These are phyloP conservation scores for Sporothrix euskadiensis DNA, from an alignment of 2,329 filamentous ascomycete genomes.

Conservation along the genomic window DNA sequence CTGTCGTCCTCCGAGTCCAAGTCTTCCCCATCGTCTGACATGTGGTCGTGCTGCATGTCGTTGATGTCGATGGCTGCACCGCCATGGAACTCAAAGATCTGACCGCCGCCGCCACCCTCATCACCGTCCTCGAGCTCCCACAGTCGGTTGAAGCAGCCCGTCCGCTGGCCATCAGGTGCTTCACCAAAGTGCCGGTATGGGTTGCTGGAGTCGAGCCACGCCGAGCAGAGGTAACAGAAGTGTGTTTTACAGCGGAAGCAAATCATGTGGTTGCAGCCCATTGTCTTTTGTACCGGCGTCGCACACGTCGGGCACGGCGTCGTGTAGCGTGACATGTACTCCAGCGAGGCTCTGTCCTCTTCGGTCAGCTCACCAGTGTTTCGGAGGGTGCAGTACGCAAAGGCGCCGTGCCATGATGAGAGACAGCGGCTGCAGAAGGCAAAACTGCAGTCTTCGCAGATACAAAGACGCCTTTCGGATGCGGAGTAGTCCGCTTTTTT, in stretches of 20 bases:
- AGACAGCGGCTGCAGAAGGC: slow-evolving; percentile 76
- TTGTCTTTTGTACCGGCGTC: slow-evolving; percentile 82
- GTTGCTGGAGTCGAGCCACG: slow-evolving; percentile 79
- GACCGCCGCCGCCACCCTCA: slow-evolving; percentile 52
- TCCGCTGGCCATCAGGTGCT: slow-evolving; percentile 51
- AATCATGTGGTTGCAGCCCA: slow-evolving; percentile 96
- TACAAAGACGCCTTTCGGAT: slow-evolving; percentile 65
- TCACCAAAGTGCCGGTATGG: slow-evolving; percentile 89
- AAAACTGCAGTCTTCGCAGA: slow-evolving; percentile 86
- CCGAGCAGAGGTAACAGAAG: slow-evolving; percentile 91
- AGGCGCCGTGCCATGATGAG: slow-evolving; percentile 91
- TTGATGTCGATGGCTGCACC: slow-evolving; percentile 35
- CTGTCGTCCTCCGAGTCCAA: background rate
- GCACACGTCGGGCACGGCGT: slow-evolving; percentile 87
- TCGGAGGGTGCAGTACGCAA: slow-evolving; percentile 66
- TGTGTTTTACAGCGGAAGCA: slow-evolving; percentile 87
- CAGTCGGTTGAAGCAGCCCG: slow-evolving; percentile 76
- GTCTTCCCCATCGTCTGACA: slow-evolving; percentile 30
- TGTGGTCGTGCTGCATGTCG: slow-evolving; percentile 35
- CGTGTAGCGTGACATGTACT: slow-evolving; percentile 79
- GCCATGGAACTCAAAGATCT: slow-evolving; percentile 41
- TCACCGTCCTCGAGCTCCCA: slow-evolving; percentile 91
- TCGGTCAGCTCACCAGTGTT: slow-evolving; percentile 48
- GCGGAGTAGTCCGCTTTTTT: slow-evolving; percentile 37
- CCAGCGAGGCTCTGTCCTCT: slow-evolving; percentile 82